Base-by-base conservation (phyloP, 805 yeast species). In the Candida chilensis region DNA sequence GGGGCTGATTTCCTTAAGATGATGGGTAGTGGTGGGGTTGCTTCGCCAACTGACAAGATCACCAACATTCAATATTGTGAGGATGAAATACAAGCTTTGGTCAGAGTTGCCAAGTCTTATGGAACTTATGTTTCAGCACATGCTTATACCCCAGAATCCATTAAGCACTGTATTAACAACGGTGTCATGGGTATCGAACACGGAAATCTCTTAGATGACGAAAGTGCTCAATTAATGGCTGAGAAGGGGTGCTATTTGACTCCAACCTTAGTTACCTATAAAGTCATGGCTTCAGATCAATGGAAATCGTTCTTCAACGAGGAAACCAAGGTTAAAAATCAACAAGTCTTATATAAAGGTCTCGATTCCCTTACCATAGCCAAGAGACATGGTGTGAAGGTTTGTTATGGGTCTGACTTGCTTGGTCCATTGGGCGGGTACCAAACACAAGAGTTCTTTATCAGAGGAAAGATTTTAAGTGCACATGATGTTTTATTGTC, bases 11-110 rank as follows among this genome's bases (percentile, higher is more conserved):
- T 48, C 28, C 36, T 48, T 28, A 48, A 48, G 32, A 45, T 48
- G 24, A 48, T 48, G 50, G 47, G 49, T 12, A 40, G 50, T 28
- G 54, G 54, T 17, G 52, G 52, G 20, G 52, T 48, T 24, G 51
- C 50, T 8, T 48, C 52, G 5, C 52, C 52, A 19, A 37, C 47
- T 10, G 52, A 47, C 32, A 36, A 40, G 24, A 35, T 46, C n/a
- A 34, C 39, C 11, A 42, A 47, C 29, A 29, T 42, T 13, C 52
- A 47, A 31, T 49, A 37, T 32, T 39, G 45, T 9, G 43, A 39
- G 10, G 50, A 41, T 16, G 52, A 49, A 35, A 39, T 49, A 15
- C 40, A 37, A 29, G 44, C 50, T 10, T 39, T 49, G 18, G 50
- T 42, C 10, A 33, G 37, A 20, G 50, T 47, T 17, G 52, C 54